Evolutionary conservation across 768 basidiomycete species (phyloP).

Genomic region (Boletellus sp.): DNA sequence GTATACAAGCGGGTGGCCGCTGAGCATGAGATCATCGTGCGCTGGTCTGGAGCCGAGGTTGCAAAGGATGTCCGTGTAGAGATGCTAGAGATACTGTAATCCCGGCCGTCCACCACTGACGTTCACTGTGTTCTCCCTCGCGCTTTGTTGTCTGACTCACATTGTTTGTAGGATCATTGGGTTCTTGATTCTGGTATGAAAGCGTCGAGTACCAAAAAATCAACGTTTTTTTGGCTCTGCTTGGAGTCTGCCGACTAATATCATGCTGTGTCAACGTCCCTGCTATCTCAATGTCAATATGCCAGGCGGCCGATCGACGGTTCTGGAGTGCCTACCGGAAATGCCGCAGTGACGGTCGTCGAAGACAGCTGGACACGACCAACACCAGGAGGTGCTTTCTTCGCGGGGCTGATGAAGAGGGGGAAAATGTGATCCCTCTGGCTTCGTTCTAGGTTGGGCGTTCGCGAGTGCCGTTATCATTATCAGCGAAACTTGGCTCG

Average conservation of each 20-base stretch:
- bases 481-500: too few relatives aligned
- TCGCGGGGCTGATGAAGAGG: neutral
- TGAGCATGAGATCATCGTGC: slow-evolving; percentile 4
- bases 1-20: slow-evolving; percentile 7
- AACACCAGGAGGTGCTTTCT: neutral
- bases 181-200: too few relatives aligned
- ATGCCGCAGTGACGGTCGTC: neutral
- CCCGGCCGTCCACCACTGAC: too few relatives aligned
- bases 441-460: neutral
- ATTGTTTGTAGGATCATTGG: too few relatives aligned
- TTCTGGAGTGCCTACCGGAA: neutral
- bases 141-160: too few relatives aligned
- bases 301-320: too few relatives aligned
- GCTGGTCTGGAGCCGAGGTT: neutral
- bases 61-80: neutral
- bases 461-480: neutral
- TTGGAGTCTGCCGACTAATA: too few relatives aligned
- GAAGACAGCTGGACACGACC: neutral
- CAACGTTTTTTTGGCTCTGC: too few relatives aligned
- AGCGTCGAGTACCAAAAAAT: too few relatives aligned
- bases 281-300: too few relatives aligned
- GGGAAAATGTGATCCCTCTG: neutral
- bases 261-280: too few relatives aligned
- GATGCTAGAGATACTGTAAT: slow-evolving; percentile 4
- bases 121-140: too few relatives aligned